Conservation (phyloP, 2,329 filamentous ascomycete species). For the Rutstroemia sydowiana region DNA sequence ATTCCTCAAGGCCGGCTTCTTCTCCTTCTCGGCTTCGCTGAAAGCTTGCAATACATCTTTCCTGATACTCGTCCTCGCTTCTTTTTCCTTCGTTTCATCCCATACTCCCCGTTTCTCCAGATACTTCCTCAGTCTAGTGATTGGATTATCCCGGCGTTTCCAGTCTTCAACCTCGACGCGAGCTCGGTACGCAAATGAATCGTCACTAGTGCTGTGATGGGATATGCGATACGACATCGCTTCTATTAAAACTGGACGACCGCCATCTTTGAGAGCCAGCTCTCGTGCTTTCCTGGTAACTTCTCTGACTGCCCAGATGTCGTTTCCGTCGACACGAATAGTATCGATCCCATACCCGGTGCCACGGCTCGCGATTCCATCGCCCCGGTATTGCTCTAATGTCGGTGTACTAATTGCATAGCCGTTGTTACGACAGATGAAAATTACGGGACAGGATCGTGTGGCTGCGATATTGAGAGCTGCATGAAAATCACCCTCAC, state of each 20-base stretch:
- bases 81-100: constrained; percentile 77
- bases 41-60: constrained; percentile 81
- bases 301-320: constrained; percentile 81
- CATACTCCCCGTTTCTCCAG: constrained; percentile 77
- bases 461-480: constrained; percentile 89
- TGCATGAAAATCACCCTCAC: constrained; percentile 86
- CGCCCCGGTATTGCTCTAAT: constrained; percentile 82
- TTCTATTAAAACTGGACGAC: constrained; percentile 73
- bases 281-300: constrained; percentile 74
- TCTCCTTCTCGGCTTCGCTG: constrained; percentile 71
- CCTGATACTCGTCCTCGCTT: constrained; percentile 55
- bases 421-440: constrained; percentile 89
- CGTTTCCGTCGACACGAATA: constrained; percentile 87
- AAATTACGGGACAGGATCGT: constrained; percentile 76
- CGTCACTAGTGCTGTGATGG: constrained; percentile 93
- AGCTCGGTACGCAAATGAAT: constrained; percentile 92
- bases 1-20: constrained; percentile 62
- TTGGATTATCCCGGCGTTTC: constrained; percentile 84
- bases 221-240: constrained; percentile 98
- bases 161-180: constrained; percentile 91
- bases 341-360: constrained; percentile 93
- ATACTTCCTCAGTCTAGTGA: constrained; percentile 81
- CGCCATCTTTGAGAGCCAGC: constrained; percentile 37
- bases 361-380: constrained; percentile 81
- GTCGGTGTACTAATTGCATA: constrained; percentile 88